Conservation (phyloP, 257 asterid species). For the Penstemon davidsonii region DNA sequence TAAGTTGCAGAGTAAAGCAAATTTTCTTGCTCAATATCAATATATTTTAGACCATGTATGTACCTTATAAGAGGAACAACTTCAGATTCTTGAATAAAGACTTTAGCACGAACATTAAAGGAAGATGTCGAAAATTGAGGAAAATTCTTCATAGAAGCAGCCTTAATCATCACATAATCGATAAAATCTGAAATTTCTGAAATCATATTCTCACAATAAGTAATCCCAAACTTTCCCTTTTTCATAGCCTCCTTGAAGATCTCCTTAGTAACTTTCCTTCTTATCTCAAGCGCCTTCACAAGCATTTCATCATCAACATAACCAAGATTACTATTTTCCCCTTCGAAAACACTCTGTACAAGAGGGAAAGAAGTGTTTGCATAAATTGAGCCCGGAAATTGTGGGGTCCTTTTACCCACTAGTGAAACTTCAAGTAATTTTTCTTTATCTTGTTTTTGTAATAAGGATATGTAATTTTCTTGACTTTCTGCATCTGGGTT, state of each 20-base stretch:
- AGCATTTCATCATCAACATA: conserved; percentile 70
- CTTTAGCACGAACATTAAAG: conserved; percentile 66
- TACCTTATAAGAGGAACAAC: conserved; percentile 88
- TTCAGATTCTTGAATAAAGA: conserved; percentile 56
- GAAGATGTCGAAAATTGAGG: conserved; percentile 61
- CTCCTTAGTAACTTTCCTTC: conserved; percentile 79
- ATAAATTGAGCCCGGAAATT: conserved; percentile 81
- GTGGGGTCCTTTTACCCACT: conserved; percentile 57
- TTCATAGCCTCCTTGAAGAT: conserved; percentile 75
- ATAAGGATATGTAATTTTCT: conserved; percentile 30
- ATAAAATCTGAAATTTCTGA: conserved; percentile 53
- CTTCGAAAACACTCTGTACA: conserved; percentile 39
- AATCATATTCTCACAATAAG: conserved; percentile 62
- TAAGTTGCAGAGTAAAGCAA: background rate
- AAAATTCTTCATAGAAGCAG: conserved; percentile 69
- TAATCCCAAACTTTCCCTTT: conserved; percentile 75
- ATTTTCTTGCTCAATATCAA: background rate
- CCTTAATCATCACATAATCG: conserved; percentile 85
- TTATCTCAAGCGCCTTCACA: conserved; percentile 73
- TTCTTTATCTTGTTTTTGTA: conserved; percentile 47
- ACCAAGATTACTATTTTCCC: conserved; percentile 18
- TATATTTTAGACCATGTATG: background rate
- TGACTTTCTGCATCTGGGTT: conserved; percentile 33
- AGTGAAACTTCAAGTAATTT: conserved; percentile 58
- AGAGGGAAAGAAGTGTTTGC: conserved; percentile 38